These are phyloP conservation scores for Sindora glabra DNA, from an alignment of 306 rosid species.

Conservation along the genomic window DNA sequence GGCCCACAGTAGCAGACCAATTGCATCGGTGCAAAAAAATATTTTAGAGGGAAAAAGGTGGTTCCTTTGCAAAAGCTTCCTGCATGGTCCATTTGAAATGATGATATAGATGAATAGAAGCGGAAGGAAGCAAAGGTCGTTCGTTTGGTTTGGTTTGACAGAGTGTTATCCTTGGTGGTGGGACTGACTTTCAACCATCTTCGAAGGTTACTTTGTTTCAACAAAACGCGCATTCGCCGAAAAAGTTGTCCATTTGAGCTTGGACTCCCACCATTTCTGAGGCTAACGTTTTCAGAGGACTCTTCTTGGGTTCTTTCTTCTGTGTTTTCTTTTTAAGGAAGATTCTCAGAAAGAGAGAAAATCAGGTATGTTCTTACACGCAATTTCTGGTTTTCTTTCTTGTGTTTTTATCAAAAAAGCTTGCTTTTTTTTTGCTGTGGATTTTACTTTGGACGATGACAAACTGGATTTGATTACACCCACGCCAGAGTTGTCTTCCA, in stretches of 20 bases:
- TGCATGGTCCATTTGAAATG: neutral
- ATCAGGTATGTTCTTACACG: conserved; percentile 22
- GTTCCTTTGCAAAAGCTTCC: too few relatives aligned
- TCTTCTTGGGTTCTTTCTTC: conserved; percentile 10
- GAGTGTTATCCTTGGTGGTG: conserved; percentile 16
- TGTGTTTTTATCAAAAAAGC: neutral
- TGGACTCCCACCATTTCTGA: conserved; percentile 10
- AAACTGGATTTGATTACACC: neutral
- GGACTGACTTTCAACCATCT: neutral
- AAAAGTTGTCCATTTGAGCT: conserved; percentile 1
- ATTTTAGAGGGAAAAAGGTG: too few relatives aligned
- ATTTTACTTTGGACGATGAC: neutral
- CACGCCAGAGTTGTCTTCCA: neutral
- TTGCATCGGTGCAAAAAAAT: too few relatives aligned
- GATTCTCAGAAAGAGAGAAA: neutral
- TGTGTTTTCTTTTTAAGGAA: neutral
- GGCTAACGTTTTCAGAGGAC: neutral
- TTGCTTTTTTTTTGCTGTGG: neutral
- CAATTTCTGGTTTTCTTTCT: neutral
- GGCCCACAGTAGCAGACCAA: too few relatives aligned
- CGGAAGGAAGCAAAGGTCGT: too few relatives aligned
- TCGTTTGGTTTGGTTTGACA: neutral
- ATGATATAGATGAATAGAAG: too few relatives aligned
- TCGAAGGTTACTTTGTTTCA: conserved; percentile 18
- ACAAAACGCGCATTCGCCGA: conserved; percentile 27